Evolutionary conservation across 306 rosid genomes (phyloP).

Genomic region (Hylodesmum podocarpum): DNA sequence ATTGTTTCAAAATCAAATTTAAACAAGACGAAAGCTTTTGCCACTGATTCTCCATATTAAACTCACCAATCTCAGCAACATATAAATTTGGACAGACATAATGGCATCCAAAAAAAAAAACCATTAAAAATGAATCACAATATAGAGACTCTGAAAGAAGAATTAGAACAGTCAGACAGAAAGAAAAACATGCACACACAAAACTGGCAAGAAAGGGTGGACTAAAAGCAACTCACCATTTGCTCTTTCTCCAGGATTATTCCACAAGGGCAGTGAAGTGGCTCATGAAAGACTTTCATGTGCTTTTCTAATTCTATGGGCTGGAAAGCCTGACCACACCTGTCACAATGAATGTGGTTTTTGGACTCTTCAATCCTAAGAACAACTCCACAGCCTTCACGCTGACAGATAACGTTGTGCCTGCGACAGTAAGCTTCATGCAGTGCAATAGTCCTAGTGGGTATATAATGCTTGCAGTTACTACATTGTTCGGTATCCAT

Average conservation of each 20-base stretch:
- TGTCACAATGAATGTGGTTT: constrained; percentile 83
- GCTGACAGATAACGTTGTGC: constrained; percentile 77
- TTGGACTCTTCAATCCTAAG: constrained; percentile 83
- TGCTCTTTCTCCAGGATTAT: constrained; percentile 81
- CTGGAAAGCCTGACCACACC: constrained; percentile 87
- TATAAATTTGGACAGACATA: background rate
- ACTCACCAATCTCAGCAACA: background rate
- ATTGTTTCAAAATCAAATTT: constrained; percentile 1
- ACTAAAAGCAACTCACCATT: constrained; percentile 63
- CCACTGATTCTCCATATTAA: background rate
- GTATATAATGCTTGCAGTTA: constrained; percentile 86
- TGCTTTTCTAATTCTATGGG: constrained; percentile 86
- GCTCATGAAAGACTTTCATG: constrained; percentile 88
- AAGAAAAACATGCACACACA: background rate
- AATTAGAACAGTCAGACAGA: background rate
- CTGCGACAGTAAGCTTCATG: constrained; percentile 96
- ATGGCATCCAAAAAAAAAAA: background rate
- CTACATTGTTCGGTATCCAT: constrained; percentile 75
- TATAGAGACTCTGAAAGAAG: background rate
- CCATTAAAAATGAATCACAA: background rate
- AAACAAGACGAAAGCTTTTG: background rate
- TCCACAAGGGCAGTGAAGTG: constrained; percentile 84
- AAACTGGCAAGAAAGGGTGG: background rate
- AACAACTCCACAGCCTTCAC: constrained; percentile 77
- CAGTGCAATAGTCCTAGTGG: constrained; percentile 72